A percentile compares a stretch with the other conserved stretches of the same genome.
phyloP scores from a whole-genome alignment of 345 rosid genomes.

The Eucalyptus fibrosa region DNA sequence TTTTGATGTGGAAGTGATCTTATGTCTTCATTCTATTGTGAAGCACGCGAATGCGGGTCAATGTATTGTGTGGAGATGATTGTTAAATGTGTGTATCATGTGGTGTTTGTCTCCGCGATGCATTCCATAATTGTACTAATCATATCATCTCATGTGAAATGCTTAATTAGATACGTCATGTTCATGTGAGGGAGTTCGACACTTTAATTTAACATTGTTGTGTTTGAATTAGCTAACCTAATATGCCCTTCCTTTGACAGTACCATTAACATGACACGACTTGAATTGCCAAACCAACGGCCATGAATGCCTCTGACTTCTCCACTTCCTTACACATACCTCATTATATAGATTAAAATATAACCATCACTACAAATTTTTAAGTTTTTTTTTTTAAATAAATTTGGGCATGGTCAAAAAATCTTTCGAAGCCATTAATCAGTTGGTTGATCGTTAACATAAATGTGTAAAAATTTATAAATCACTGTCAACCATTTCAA shows the following conservation, averaged over 20 bases:
- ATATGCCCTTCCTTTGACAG: background rate
- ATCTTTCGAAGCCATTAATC: background rate
- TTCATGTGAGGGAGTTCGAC: background rate
- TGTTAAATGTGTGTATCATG: background rate
- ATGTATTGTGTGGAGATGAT: background rate
- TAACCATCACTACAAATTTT: background rate
- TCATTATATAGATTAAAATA: background rate
- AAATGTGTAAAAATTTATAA: background rate
- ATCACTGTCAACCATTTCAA: accelerated
- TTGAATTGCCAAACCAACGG: background rate
- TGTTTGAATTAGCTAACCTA: background rate
- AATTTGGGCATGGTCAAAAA: background rate
- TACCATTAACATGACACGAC: background rate
- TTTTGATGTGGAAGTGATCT: background rate
- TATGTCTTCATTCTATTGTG: background rate
- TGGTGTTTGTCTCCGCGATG: background rate
- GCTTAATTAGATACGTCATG: background rate
- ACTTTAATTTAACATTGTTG: background rate
- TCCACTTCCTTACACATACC: background rate
- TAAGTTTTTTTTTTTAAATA: background rate
- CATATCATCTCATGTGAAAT: background rate
- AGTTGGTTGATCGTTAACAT: background rate
- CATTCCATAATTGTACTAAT: background rate
- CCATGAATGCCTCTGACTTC: background rate
- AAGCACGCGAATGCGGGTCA: background rate